A percentile compares a stretch with the other conserved stretches of the same genome.
These are phyloP conservation scores for Penicillium sp. DNA, from an alignment of 2,329 filamentous ascomycete species.

Conservation along the genomic window DNA sequence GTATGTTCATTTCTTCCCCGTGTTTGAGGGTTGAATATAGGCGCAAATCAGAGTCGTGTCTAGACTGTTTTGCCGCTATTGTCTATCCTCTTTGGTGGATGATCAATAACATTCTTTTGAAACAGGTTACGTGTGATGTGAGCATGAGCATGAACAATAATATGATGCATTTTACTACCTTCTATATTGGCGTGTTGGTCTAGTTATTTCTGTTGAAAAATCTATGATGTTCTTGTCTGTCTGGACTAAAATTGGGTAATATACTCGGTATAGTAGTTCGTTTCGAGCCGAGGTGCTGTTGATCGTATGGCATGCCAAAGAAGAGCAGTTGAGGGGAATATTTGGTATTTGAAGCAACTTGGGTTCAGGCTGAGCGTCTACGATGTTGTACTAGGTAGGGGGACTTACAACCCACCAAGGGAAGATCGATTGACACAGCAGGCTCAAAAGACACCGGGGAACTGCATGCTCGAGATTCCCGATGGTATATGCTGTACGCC, in stretches of 20 bases:
- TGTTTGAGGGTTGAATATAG: not conserved
- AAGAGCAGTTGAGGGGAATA: too few relatives aligned
- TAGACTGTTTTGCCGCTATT: not conserved
- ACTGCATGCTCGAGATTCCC: not conserved
- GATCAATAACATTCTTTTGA: constrained; percentile 10
- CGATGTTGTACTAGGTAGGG: not conserved
- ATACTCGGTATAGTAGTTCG: constrained; percentile 3
- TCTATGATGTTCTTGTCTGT: constrained; percentile 12
- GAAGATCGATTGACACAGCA: not conserved
- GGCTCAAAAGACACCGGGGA: not conserved
- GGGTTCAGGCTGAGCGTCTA: not conserved
- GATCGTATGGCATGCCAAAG: not conserved
- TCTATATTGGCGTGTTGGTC: constrained; percentile 4
- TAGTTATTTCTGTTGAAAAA: constrained; percentile 12
- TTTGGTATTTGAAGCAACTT: not conserved
- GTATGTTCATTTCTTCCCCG: constrained; percentile 37
- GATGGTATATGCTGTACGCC: not conserved
- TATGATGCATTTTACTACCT: constrained; percentile 29
- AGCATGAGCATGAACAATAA: constrained; percentile 36
- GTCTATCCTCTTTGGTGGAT: not conserved
- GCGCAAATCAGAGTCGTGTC: not conserved
- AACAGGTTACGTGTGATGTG: constrained; percentile 40
- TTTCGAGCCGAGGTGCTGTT: not conserved
- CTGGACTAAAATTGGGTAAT: not conserved
- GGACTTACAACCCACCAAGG: not conserved